These are phyloP conservation scores for Arthroderma uncinatum DNA, from an alignment of 2,329 filamentous ascomycete species.

Conservation along the genomic window DNA sequence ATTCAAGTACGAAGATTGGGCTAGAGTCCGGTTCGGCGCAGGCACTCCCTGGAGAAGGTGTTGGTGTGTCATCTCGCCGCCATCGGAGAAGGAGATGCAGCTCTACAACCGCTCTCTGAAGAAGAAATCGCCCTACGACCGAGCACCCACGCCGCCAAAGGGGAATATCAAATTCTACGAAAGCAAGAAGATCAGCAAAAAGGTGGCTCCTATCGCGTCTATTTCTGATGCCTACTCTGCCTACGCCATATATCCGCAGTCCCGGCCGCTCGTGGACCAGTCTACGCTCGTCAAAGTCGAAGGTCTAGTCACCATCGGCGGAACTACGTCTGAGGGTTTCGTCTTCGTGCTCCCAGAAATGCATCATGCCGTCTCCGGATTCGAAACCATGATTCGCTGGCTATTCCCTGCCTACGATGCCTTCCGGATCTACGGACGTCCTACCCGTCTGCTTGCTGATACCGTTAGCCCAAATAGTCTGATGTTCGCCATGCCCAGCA, in stretches of 20 bases:
- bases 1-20: conserved; percentile 80
- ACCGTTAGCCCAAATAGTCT: conserved; percentile 75
- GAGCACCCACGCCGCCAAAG: conserved; percentile 58
- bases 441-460: conserved; percentile 75
- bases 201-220: conserved; percentile 77
- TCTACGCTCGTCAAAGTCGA: conserved; percentile 92
- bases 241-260: conserved; percentile 91
- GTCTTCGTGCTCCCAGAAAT: conserved; percentile 97
- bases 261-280: conserved; percentile 84
- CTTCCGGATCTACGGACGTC: conserved; percentile 82
- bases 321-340: conserved; percentile 62
- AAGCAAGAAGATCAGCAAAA: conserved; percentile 75
- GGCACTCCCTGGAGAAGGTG: conserved; percentile 93
- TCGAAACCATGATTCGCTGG: conserved; percentile 89
- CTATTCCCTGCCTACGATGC: conserved; percentile 91
- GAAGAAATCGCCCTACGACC: conserved; percentile 76
- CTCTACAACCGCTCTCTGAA: conserved; percentile 72
- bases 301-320: conserved; percentile 73
- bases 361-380: conserved; percentile 81
- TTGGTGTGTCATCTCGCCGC: conserved; percentile 89
- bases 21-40: conserved; percentile 84
- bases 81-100: conserved; percentile 82
- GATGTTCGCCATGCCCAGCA: conserved; percentile 96
- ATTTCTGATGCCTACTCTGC: conserved; percentile 84
- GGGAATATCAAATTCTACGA: conserved; percentile 95